Percentiles rank a stretch among this genome's conserved stretches.
Evolutionary conservation across 1,284 basidiomycete species (phyloP).

Genomic region (Austropuccinia psidii): DNA sequence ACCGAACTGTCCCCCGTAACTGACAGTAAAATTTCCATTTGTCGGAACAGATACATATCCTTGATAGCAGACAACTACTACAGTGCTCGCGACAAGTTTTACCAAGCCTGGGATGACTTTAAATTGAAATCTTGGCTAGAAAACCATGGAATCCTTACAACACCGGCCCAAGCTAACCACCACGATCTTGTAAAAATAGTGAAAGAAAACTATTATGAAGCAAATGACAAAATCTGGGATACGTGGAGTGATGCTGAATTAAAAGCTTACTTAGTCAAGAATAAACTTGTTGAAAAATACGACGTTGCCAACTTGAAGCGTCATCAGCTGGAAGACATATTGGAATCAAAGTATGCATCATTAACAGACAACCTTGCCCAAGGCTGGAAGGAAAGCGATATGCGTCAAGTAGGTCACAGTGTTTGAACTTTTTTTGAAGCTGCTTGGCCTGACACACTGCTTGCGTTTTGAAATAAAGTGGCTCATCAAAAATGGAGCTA

Average conservation of each 20-base stretch:
- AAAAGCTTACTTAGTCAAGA: conserved; percentile 43
- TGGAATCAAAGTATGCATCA: conserved; percentile 66
- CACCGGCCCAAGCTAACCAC: conserved; percentile 38
- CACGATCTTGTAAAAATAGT: conserved; percentile 36
- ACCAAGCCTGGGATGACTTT: conserved; percentile 16
- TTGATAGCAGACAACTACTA: conserved; percentile 35
- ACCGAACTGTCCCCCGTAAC: conserved; percentile 30
- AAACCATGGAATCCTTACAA: conserved; percentile 41
- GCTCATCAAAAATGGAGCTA: conserved; percentile 66
- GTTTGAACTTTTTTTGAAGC: conserved; percentile 49
- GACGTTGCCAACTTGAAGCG: conserved; percentile 48
- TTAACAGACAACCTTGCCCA: conserved; percentile 62
- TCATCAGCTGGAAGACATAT: conserved; percentile 67
- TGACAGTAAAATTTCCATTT: conserved; percentile 39
- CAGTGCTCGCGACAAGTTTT: conserved; percentile 17
- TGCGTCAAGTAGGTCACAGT: conserved; percentile 1
- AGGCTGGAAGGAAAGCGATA: conserved; percentile 62
- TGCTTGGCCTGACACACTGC: conserved; percentile 50
- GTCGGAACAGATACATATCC: background rate
- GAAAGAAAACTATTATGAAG: conserved; percentile 38
- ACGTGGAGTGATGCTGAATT: conserved; percentile 60
- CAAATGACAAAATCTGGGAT: conserved; percentile 42
- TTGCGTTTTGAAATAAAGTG: conserved; percentile 51
- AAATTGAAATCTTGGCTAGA: conserved; percentile 41
- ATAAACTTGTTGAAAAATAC: conserved; percentile 38